Conservation (phyloP, 352 stramenopile genomes). For the Phytophthora fragariae region DNA sequence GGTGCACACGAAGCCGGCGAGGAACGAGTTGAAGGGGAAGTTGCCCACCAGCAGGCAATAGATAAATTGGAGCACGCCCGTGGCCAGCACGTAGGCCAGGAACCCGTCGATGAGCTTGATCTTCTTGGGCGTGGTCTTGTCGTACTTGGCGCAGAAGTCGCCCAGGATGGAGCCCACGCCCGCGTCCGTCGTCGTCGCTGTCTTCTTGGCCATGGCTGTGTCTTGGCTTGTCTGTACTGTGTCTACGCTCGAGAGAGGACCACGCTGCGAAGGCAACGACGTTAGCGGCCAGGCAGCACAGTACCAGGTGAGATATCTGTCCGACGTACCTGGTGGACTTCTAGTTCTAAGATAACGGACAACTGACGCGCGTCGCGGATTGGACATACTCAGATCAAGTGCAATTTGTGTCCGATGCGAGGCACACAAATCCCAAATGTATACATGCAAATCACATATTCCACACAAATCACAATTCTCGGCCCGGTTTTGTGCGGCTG, state of each 20-base stretch:
- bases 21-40: conserved; percentile 94
- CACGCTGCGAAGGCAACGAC: conserved; percentile 11
- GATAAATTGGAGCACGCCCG: conserved; percentile 91
- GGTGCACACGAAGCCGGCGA: conserved; percentile 91
- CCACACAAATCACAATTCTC: not conserved
- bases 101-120: conserved; percentile 93
- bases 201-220: conserved; percentile 42
- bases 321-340: not conserved
- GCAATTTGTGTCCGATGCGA: not conserved
- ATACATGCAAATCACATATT: not conserved
- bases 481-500: conserved; percentile 1
- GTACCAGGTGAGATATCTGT: not conserved
- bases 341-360: not conserved
- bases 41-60: conserved; percentile 91
- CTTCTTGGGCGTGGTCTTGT: conserved; percentile 88
- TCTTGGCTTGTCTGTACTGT: not conserved
- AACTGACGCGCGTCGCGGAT: not conserved
- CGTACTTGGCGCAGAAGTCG: conserved; percentile 79
- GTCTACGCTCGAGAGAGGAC: conserved; percentile 16
- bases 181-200: conserved; percentile 33
- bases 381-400: not conserved
- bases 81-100: conserved; percentile 89
- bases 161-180: conserved; percentile 62
- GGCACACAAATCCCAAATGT: not conserved
- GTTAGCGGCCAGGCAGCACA: not conserved